Base-by-base conservation (phyloP, 371 early-diverging fungal genomes). In the Apophysomyces sp. region DNA sequence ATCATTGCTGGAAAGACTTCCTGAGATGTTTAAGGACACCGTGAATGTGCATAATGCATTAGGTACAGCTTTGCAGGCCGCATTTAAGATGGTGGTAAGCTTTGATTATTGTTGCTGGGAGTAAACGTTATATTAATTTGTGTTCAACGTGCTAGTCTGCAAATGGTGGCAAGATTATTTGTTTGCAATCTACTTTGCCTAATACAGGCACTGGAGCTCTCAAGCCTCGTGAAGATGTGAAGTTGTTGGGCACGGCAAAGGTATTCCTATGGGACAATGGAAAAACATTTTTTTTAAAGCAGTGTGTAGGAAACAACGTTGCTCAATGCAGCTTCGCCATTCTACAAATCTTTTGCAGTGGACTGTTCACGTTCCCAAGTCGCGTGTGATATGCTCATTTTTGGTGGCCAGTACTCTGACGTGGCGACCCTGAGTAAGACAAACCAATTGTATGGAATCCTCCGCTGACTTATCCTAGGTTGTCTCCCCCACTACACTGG, bases 301-400 rank as follows among this genome's bases (percentile, higher is more conserved):
- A 56, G 51, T 52, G 40, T 12, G 27, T 69, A 76, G 74, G 97
- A 98, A 76, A 87, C 91, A 0, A 77, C 90, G 5, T 78, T 97
- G 58, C 70, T 97, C 34, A 90, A 93, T 63, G 87, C 98, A 9
- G 87, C 91, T 24, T 86, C 85, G 18, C 78, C 81, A 0, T 98
- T 96, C 73, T 99, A 98, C 86, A 97, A 98, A 80, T 82, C 86
- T 27, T 88, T 97, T 67, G 97, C 98, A 8, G 92, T 93, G 0
- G 92, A 94, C 53, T 95, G 98, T 71, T 92, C 97, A 21, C 89
- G 92, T 16, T 80, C 89, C 2, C 97, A 98, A 68, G 91, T 99
- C 52, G 89, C 92, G 27, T 88, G 98, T 15, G 98, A 98, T 68
- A 86, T 96, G 77, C 91, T 99, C 69, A 76, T 97, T 49, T 94